Base-by-base conservation (phyloP, 139 green algal genomes). In the Axilococcus clingmanii region DNA sequence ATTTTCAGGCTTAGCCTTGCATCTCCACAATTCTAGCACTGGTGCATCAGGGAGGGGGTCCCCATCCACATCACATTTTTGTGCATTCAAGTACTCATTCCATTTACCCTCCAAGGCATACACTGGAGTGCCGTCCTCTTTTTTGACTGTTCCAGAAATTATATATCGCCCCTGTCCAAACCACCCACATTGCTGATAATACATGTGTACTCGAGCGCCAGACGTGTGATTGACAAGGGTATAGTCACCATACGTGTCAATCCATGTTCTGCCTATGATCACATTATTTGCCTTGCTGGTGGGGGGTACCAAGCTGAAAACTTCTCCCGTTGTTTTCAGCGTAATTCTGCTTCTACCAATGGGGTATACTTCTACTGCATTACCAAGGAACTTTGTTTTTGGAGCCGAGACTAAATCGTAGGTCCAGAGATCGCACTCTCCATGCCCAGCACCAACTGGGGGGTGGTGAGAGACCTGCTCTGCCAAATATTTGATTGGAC, bases 301-400 rank as follows among this genome's bases (percentile, higher is more conserved):
- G 34, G 86, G 80, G 0, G 83, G 84, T 34, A 94, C 74, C 59
- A 96, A 69, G 35, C 73, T 82, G 66, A 85, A 94, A 31, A 80
- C 55, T 66, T 97, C 87, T 12, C 72, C 76, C 0, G 59, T 84
- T 31, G 38, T 50, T 35, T 79, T 76, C 41, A 97, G 68, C 41
- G 54, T 76, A 54, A 98, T 93, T 42, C 88, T 69, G 0, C 82
- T 93, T 58, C 91, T 83, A 24, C 84, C 84, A 19, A 85, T 68
- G 11, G 86, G 86, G 68, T 81, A 95, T 33, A 98, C 80, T 53
- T 98, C 91, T 23, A 97, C 71, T 7, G 67, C 86, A 78, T 98
- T 98, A 50, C 91, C 91, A 49, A 95, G 74, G 69, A 98, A 98
- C 72, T 93, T 94, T 38, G 90, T 96, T 55, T 81, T 86, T 38